Evolutionary conservation across 176 grass and related monocot genomes (phyloP), one percentile per base, ranked within the genome.

Genomic region (Coix lacrymajobi): DNA sequence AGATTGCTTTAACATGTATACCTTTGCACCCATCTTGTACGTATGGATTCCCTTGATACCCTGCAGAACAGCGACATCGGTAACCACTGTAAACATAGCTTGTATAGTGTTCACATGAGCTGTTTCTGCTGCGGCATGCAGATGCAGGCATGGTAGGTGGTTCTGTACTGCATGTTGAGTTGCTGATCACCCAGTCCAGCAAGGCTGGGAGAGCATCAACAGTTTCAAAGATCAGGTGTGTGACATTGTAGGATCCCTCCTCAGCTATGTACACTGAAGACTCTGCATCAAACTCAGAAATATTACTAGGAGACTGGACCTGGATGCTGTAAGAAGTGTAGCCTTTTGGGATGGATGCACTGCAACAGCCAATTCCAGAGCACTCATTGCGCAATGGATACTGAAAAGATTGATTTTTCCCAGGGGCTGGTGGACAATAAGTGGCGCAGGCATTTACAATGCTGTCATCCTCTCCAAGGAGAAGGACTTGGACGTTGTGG

Each of bases 131-230:
- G 43, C 11, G 43, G 43, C 43, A 45, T 13, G 43, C 43, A 13
- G 43, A 45, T 45, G 43, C n/a, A n/a, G n/a, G 36, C 36, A 37
- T 37, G 36, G 36, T 37, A 37, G 36, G 36, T 37, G 36, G 5
- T 37, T 37, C 36, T 37, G 36, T 37, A 37, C 36, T 37, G 43
- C 43, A 81, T 60, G 79, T 71, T 43, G 66, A 81, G 20, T 81
- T 72, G 44, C 71, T 65, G 45, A 92, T 92, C 12, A 51, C 81
- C 90, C 90, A 92, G 52, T 92, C 87, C 69, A 92, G 81, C 40
- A 85, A 38, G 60, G 62, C 83, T 2, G 82, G 83, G 19, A 85
- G 43, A 37, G 36, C 36, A 37, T 37, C 36, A 37, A 37, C 36
- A 37, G 36, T 37, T 37, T 37, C 36, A 37, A 37, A 37, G 36